A percentile compares a stretch with the other conserved stretches of the same genome.
phyloP scores from a whole-genome alignment of 345 rosid genomes.

The Euphorbia lathyris region DNA sequence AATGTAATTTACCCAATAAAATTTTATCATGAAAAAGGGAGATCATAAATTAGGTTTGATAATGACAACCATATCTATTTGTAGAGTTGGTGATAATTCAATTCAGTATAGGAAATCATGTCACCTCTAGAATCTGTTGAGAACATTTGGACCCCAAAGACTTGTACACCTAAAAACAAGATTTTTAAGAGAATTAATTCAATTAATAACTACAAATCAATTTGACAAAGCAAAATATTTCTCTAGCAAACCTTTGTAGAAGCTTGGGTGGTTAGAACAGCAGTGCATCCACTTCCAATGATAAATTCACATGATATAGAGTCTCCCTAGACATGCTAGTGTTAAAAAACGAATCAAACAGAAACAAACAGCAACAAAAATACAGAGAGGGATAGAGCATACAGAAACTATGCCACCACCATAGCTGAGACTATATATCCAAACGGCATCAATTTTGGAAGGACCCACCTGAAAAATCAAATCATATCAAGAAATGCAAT shows the following conservation, averaged over 20 bases:
- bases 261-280: constrained; percentile 81
- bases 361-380: neutral
- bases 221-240: neutral
- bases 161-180: constrained; percentile 58
- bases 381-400: constrained; percentile 14
- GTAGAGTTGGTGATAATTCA: neutral
- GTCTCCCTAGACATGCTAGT: constrained; percentile 45
- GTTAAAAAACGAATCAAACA: constrained; percentile 1
- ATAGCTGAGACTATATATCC: constrained; percentile 84
- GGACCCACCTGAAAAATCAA: constrained; percentile 60
- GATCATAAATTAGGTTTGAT: neutral
- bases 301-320: constrained; percentile 60
- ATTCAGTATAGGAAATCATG: neutral
- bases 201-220: neutral
- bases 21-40: neutral
- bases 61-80: neutral
- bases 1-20: neutral
- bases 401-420: constrained; percentile 98
- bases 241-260: constrained; percentile 66
- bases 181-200: neutral
- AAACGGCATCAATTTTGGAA: constrained; percentile 64
- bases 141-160: constrained; percentile 71
- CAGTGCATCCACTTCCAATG: constrained; percentile 66
- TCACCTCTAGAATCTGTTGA: constrained; percentile 66
- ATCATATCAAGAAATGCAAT: neutral